A percentile compares a stretch with the other conserved stretches of the same genome.
These are phyloP conservation scores for Bjerkandera adusta DNA, from an alignment of 1,284 basidiomycete genomes.

Conservation along the genomic window DNA sequence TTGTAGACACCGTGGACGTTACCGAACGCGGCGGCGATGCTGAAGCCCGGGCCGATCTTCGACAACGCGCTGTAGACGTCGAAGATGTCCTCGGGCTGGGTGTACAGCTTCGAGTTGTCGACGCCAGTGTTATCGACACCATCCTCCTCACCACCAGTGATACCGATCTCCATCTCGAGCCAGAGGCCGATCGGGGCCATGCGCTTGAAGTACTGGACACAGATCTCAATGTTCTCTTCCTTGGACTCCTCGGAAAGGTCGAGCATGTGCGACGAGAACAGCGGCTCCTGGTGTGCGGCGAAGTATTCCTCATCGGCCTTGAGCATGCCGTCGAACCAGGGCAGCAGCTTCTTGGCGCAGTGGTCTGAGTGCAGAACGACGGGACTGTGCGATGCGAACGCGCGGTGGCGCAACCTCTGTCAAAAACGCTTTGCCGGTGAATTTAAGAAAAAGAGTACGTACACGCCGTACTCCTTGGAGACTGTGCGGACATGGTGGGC, in stretches of 20 bases:
- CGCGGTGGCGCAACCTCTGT: constrained; percentile 1
- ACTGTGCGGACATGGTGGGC: constrained; percentile 92
- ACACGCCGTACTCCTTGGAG: constrained; percentile 90
- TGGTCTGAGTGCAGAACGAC: constrained; percentile 99
- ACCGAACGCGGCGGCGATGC: constrained; percentile 95
- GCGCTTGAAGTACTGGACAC: constrained; percentile 94
- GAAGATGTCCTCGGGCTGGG: constrained; percentile 95
- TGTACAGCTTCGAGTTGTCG: constrained; percentile 95
- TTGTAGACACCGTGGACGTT: constrained; percentile 98
- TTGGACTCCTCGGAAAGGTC: constrained; percentile 98
- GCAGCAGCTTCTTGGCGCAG: constrained; percentile 97
- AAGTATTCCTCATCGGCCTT: constrained; percentile 94
- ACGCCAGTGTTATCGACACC: constrained; percentile 96
- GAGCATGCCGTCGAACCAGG: constrained; percentile 99
- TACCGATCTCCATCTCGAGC: constrained; percentile 99
- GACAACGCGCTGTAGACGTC: constrained; percentile 87
- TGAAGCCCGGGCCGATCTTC: constrained; percentile 92
- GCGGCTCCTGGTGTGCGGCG: constrained; percentile 86
- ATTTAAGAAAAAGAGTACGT: constrained; percentile 34
- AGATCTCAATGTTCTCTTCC: constrained; percentile 95
- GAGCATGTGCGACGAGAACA: constrained; percentile 99
- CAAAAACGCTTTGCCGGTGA: background rate
- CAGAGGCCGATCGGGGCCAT: constrained; percentile 93
- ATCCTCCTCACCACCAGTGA: constrained; percentile 99
- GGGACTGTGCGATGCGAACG: constrained; percentile 54